Conservation (phyloP, 1,139 yeast species). For the Saccharomyces hybrid region DNA sequence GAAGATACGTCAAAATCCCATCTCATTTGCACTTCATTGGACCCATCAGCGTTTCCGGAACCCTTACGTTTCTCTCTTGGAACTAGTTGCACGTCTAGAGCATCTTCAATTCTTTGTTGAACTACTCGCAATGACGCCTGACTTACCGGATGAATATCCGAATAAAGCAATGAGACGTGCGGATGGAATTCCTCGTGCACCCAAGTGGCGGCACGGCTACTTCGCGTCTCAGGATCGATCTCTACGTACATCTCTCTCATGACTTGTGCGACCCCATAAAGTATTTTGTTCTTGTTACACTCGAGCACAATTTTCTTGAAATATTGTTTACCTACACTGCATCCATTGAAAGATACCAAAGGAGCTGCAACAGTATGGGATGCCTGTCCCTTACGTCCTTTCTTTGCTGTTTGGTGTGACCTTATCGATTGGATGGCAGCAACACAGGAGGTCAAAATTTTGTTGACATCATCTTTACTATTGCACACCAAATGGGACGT, state of each 20-base stretch:
- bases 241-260: conserved; percentile 62
- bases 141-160: conserved; percentile 59
- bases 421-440: conserved; percentile 49
- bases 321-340: conserved; percentile 38
- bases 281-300: conserved; percentile 47
- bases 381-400: not conserved
- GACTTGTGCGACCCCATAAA: conserved; percentile 59
- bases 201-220: conserved; percentile 38
- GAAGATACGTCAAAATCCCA: conserved; percentile 20
- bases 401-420: conserved; percentile 6
- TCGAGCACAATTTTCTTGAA: conserved; percentile 61
- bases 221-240: conserved; percentile 21
- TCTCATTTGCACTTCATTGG: conserved; percentile 15
- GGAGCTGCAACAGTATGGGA: conserved; percentile 9
- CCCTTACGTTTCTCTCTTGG: conserved; percentile 24
- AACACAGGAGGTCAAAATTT: conserved; percentile 55
- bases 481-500: conserved; percentile 51
- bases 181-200: conserved; percentile 54
- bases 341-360: conserved; percentile 32
- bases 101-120: conserved; percentile 62
- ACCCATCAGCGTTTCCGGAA: not conserved
- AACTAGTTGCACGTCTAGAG: conserved; percentile 45
- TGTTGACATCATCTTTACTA: conserved; percentile 49
- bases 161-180: conserved; percentile 66
- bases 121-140: conserved; percentile 63